phyloP scores from a whole-genome alignment of 2,329 filamentous ascomycete genomes.

The Colletotrichum sp. region DNA sequence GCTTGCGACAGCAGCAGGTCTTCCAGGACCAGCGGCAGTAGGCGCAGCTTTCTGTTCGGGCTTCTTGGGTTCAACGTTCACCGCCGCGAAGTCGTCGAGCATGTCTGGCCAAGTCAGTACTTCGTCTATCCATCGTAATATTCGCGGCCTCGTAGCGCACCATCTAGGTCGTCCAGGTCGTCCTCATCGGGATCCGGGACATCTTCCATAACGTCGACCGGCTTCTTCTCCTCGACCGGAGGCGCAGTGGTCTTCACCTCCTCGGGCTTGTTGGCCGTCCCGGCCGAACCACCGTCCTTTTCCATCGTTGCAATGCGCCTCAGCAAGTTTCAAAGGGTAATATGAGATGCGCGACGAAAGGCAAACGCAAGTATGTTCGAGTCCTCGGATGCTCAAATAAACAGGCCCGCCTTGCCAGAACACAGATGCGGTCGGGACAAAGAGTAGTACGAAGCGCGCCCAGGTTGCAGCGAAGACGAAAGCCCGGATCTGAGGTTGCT shows the following conservation, averaged over 20 bases:
- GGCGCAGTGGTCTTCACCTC: constrained; percentile 22
- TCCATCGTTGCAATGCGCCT: neutral
- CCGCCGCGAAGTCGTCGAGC: constrained; percentile 85
- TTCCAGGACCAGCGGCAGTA: constrained; percentile 24
- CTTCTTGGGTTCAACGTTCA: constrained; percentile 58
- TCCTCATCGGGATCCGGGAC: constrained; percentile 92
- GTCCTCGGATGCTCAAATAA: neutral
- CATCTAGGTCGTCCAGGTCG: constrained; percentile 89
- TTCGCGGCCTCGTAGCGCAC: constrained; percentile 44
- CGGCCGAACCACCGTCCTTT: constrained; percentile 8
- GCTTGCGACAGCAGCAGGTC: constrained; percentile 24
- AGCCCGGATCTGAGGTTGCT: neutral
- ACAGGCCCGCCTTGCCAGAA: neutral
- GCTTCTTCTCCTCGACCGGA: constrained; percentile 25
- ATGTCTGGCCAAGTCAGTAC: constrained; percentile 66
- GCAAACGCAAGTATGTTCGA: neutral
- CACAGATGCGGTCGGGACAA: neutral
- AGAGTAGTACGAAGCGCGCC: neutral
- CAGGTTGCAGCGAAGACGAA: neutral
- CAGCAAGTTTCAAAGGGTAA: neutral
- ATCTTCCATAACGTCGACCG: constrained; percentile 48
- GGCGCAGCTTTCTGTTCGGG: constrained; percentile 17
- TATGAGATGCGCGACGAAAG: neutral
- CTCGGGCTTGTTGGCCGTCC: constrained; percentile 1
- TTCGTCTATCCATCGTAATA: neutral